These are phyloP conservation scores for Phytophthora litchii DNA, from an alignment of 352 stramenopile species.

Conservation along the genomic window DNA sequence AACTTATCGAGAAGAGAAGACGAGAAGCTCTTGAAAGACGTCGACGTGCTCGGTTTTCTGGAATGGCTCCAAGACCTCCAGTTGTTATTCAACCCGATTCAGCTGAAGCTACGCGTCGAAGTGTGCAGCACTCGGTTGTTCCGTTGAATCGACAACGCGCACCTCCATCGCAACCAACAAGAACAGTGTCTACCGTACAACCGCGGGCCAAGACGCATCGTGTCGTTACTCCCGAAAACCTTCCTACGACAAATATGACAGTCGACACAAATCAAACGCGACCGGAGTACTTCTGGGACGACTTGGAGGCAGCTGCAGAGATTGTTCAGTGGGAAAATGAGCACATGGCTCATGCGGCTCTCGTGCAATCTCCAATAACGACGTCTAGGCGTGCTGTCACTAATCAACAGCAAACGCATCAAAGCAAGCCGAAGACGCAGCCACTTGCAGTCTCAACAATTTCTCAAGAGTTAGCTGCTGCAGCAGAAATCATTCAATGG, in stretches of 20 bases:
- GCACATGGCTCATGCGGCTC: constrained; percentile 34
- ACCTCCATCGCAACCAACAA: not conserved
- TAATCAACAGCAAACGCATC: constrained; percentile 3
- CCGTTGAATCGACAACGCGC: not conserved
- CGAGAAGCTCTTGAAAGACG: constrained; percentile 67
- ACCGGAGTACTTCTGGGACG: constrained; percentile 39
- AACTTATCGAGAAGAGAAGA: constrained; percentile 60
- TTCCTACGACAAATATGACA: not conserved
- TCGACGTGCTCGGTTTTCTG: constrained; percentile 25
- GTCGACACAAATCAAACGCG: constrained; percentile 8
- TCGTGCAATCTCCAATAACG: constrained; percentile 13
- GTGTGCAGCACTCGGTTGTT: constrained; percentile 1
- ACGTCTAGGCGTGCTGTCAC: not conserved
- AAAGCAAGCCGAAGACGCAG: not conserved
- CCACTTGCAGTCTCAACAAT: constrained; percentile 3
- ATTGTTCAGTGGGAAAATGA: constrained; percentile 65
- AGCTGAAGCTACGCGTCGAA: not conserved
- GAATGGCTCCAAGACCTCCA: not conserved
- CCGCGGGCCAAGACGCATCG: constrained; percentile 3
- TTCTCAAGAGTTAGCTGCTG: constrained; percentile 46
- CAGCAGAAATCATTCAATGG: constrained; percentile 52
- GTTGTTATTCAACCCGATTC: constrained; percentile 7
- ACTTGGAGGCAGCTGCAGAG: constrained; percentile 55
- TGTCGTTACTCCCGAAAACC: constrained; percentile 34
- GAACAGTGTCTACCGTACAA: constrained; percentile 5